Base-by-base conservation (phyloP, 1,139 yeast genomes). In the Lodderomyces jiufengensis region DNA sequence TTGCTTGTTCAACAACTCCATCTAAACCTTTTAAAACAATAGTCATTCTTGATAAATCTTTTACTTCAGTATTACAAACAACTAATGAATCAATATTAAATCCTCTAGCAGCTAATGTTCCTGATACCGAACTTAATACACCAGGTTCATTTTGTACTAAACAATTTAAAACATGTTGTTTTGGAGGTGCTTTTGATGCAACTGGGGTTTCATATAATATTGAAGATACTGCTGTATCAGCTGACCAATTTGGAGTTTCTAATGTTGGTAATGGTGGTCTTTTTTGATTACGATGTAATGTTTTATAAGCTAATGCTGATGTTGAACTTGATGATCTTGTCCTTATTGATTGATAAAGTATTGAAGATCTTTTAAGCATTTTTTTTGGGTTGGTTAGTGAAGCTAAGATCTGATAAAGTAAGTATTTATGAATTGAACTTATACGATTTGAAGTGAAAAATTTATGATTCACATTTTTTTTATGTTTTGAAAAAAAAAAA, bases 91-190 rank as follows among this genome's bases (percentile, higher is more conserved):
- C 98, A 55, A 92, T 92, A 66, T 92, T 92, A 77, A 92, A 92
- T 9, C 98, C 98, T 59, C 98, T 78, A 29, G 97, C 97, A 26
- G 98, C 98, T 50, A 92, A 73, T 34, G 96, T 90, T 39, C 97
- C 96, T 4, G 97, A 84, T 33, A 92, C 87, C 39, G 94, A 77
- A 32, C 95, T 83, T 54, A 92, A 72, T 35, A 92, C 98, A 70
- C 98, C 98, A 4, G 98, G 98, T 66, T 92, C 98, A 63, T 92
- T 90, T 64, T 92, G 98, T 25, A 92, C 98, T 59, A 92, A 74
- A 67, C 98, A 92, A 73, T 92, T 94, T 59, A 92, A 73, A 31
- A 92, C 95, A 54, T 92, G 97, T 54, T 85, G 87, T 46, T 81
- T 81, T 49, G 75, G 70, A 27, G 88, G 86, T 3, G 78, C 76